phyloP scores from a whole-genome alignment of 306 rosid genomes.

The Ormosia semicastrata region DNA sequence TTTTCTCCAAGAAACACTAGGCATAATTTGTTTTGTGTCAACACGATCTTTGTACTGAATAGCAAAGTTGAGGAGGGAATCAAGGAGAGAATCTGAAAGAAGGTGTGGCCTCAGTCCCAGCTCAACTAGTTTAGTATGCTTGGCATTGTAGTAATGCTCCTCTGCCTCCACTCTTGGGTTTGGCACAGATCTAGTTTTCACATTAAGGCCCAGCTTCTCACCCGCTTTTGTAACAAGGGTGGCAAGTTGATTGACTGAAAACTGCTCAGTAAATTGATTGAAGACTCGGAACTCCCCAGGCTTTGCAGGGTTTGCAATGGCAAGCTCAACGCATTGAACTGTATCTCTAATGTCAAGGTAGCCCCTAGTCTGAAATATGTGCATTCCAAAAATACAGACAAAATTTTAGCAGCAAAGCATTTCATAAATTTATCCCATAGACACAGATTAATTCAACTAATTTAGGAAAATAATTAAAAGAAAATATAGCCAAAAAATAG shows the following conservation, averaged over 20 bases:
- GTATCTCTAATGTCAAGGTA: conserved; percentile 97
- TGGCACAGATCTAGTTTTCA: conserved; percentile 74
- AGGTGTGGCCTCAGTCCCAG: conserved; percentile 88
- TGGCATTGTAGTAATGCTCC: conserved; percentile 97
- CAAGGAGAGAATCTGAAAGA: conserved; percentile 91
- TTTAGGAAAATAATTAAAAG: neutral
- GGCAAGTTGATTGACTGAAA: conserved; percentile 86
- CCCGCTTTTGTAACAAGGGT: conserved; percentile 77
- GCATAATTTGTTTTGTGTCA: conserved; percentile 91
- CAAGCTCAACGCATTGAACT: conserved; percentile 93
- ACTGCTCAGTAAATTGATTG: conserved; percentile 94
- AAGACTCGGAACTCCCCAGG: conserved; percentile 90
- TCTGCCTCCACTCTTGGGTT: conserved; percentile 97
- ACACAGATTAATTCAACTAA: neutral
- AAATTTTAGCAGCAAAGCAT: conserved; percentile 7
- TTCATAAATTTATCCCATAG: neutral
- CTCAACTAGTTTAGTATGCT: conserved; percentile 86
- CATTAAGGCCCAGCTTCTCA: conserved; percentile 77
- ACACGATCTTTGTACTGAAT: conserved; percentile 74
- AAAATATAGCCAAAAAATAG: neutral
- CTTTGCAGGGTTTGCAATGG: conserved; percentile 85
- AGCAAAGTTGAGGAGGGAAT: conserved; percentile 87
- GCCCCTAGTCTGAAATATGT: conserved; percentile 77
- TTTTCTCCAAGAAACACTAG: conserved; percentile 88
- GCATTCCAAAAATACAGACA: conserved; percentile 11